Conservation (phyloP, 2,329 filamentous ascomycete genomes). For the Alternaria postmessia region DNA sequence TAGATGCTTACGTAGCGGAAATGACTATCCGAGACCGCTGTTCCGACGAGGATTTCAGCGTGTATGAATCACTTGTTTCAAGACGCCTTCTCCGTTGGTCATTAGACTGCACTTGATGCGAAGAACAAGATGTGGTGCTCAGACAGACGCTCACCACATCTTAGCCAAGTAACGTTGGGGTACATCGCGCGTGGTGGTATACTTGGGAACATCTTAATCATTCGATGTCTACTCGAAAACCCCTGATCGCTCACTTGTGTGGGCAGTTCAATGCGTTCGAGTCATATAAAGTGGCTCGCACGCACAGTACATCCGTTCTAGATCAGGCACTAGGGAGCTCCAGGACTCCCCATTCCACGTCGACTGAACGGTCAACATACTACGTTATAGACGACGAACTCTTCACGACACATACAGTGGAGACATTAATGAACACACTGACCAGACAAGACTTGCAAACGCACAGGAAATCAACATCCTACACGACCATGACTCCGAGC, state of each 20-base stretch:
- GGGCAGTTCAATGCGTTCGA: not conserved
- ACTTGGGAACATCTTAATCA: not conserved
- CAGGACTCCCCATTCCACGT: not conserved
- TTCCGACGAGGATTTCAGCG: not conserved
- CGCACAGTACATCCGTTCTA: not conserved
- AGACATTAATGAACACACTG: not conserved
- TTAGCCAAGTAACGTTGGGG: not conserved
- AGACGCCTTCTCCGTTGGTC: not conserved
- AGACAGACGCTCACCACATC: not conserved
- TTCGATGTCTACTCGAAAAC: not conserved
- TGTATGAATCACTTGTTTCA: not conserved
- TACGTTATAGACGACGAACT: not conserved
- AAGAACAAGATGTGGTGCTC: not conserved
- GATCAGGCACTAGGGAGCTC: not conserved
- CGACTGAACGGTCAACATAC: not conserved
- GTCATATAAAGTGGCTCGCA: not conserved
- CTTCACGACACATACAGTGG: not conserved
- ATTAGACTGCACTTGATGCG: not conserved
- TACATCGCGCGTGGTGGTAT: not conserved
- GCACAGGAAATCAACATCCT: not conserved
- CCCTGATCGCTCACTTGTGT: not conserved
- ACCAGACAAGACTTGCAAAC: not conserved
- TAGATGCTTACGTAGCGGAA: not conserved
- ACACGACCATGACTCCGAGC: not conserved
- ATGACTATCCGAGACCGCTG: not conserved